phyloP scores from a whole-genome alignment of 2,329 filamentous ascomycete species.

The Trichoderma koningiopsis region DNA sequence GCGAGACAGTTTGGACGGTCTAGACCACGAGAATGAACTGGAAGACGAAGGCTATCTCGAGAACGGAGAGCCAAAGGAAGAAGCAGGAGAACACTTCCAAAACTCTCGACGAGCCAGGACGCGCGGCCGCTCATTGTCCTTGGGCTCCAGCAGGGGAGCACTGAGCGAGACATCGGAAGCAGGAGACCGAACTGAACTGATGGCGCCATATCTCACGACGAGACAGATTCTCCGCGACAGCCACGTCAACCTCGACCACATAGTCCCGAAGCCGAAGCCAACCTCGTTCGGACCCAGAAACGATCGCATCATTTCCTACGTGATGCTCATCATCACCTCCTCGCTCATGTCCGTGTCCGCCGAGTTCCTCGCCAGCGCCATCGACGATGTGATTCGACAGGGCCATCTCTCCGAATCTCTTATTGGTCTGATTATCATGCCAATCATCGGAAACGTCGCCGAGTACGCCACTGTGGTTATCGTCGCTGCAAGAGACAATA shows the following conservation, averaged over 20 bases:
- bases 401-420: conserved; percentile 57
- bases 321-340: conserved; percentile 56
- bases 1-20: conserved; percentile 23
- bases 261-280: not conserved
- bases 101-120: conserved; percentile 28
- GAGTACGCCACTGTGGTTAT: conserved; percentile 65
- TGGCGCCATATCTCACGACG: conserved; percentile 30
- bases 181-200: conserved; percentile 24
- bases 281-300: conserved; percentile 25
- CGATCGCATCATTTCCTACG: conserved; percentile 45
- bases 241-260: conserved; percentile 24
- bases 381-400: conserved; percentile 55
- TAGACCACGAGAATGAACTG: not conserved
- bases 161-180: conserved; percentile 32
- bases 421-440: conserved; percentile 63
- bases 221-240: conserved; percentile 27
- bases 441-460: conserved; percentile 64
- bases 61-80: conserved; percentile 20
- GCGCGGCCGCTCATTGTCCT: conserved; percentile 35
- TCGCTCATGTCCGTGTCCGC: conserved; percentile 61
- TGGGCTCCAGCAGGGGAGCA: conserved; percentile 30
- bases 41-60: conserved; percentile 21
- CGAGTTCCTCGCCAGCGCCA: conserved; percentile 62
- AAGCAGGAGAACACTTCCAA: conserved; percentile 28
- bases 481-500: conserved; percentile 61